phyloP scores from a whole-genome alignment of 2,329 filamentous ascomycete species.

The Pseudogymnoascus sp. region DNA sequence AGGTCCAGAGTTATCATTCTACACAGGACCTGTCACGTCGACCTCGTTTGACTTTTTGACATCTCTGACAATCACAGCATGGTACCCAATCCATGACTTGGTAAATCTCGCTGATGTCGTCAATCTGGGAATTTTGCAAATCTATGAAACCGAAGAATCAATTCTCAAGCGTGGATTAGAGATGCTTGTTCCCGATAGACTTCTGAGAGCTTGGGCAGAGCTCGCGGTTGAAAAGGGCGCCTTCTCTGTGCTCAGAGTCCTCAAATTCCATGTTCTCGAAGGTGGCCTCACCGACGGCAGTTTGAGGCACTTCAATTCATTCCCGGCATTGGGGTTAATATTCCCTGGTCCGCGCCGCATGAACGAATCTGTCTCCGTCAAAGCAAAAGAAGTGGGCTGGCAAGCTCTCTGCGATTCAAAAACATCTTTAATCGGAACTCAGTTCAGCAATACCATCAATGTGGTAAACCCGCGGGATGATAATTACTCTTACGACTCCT shows the following conservation, averaged over 20 bases:
- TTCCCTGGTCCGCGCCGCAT: neutral
- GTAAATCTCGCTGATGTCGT: slow-evolving; percentile 25
- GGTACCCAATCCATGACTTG: slow-evolving; percentile 21
- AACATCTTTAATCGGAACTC: neutral
- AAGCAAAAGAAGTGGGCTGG: slow-evolving; percentile 21
- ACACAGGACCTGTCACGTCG: slow-evolving; percentile 24
- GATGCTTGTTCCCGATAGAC: slow-evolving; percentile 16
- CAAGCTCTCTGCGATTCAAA: slow-evolving; percentile 6
- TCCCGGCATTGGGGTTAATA: slow-evolving; percentile 21
- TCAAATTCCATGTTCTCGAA: slow-evolving; percentile 25
- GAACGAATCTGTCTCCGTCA: slow-evolving; percentile 11
- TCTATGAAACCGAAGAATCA: slow-evolving; percentile 16
- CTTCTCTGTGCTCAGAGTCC: slow-evolving; percentile 26
- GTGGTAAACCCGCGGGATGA: neutral
- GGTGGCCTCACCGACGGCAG: slow-evolving; percentile 23
- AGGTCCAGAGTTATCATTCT: slow-evolving; percentile 19
- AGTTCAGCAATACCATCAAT: neutral
- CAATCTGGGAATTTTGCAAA: slow-evolving; percentile 27
- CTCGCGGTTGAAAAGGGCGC: slow-evolving; percentile 20
- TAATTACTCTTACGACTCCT: neutral
- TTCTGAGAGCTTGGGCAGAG: slow-evolving; percentile 27
- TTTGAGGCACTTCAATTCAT: slow-evolving; percentile 24
- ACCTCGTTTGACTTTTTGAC: slow-evolving; percentile 26
- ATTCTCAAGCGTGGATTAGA: neutral
- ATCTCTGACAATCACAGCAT: slow-evolving; percentile 24